phyloP scores from a whole-genome alignment of 768 basidiomycete species.

The Amanita pallidorosea region DNA sequence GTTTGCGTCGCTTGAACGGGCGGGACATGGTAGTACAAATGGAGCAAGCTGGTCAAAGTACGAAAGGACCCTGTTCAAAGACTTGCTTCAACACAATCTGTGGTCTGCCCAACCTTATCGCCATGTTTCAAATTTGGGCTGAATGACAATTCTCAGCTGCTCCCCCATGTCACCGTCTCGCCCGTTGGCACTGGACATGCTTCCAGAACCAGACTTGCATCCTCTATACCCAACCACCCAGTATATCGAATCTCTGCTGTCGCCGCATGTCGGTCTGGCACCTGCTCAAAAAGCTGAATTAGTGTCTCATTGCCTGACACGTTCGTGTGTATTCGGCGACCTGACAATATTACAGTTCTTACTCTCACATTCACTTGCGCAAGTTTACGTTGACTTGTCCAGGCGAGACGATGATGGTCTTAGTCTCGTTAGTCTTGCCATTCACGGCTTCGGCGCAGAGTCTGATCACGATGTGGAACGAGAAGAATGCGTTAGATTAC shows the following conservation, averaged over 20 bases:
- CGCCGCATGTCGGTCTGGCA: slow-evolving; percentile 55
- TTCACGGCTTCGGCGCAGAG: slow-evolving; percentile 76
- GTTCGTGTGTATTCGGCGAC: slow-evolving; percentile 75
- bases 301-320: slow-evolving; percentile 61
- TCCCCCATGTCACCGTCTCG: slow-evolving; percentile 6
- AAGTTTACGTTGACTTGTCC: slow-evolving; percentile 54
- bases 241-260: slow-evolving; percentile 53
- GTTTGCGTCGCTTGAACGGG: slow-evolving; percentile 42
- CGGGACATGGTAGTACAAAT: slow-evolving; percentile 26
- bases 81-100: neutral
- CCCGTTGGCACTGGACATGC: slow-evolving; percentile 33
- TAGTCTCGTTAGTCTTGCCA: slow-evolving; percentile 64
- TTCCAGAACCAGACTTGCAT: slow-evolving; percentile 70
- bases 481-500: slow-evolving; percentile 78
- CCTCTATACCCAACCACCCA: slow-evolving; percentile 64
- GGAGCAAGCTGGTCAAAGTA: slow-evolving; percentile 2
- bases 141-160: slow-evolving; percentile 1
- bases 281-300: slow-evolving; percentile 60
- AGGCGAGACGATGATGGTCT: slow-evolving; percentile 80
- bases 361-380: slow-evolving; percentile 56
- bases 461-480: slow-evolving; percentile 79
- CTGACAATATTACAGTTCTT: slow-evolving; percentile 62
- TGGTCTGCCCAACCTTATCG: slow-evolving; percentile 4
- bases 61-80: slow-evolving; percentile 1
- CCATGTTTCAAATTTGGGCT: slow-evolving; percentile 2